Base-by-base conservation (phyloP, 2,329 filamentous ascomycete genomes). In the Fusarium papillatum region DNA sequence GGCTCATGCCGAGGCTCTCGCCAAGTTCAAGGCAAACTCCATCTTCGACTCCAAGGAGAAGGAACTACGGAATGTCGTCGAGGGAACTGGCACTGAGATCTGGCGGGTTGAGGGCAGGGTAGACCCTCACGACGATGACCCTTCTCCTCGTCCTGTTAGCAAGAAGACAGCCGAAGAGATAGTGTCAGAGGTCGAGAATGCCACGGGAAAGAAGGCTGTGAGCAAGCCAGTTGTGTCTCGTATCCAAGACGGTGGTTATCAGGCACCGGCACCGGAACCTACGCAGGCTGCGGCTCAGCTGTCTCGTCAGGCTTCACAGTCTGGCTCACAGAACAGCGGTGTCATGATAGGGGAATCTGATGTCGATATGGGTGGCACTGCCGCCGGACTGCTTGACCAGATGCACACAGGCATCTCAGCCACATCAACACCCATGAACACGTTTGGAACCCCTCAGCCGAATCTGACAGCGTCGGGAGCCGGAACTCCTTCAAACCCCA, bases 231-330 rank as follows among this genome's bases (percentile, higher is more conserved):
- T 90, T 29, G 88, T 96, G 10, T 88, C 90, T 43, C 93, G 95
- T 57, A 89, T 97, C 53, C 92, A 97, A 80, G 94, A 94, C 79
- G 95, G 95, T 61, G 95, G 95, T 4, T 92, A 89, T 73, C 90
- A 95, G 83, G 91, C 95, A 73, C 89, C 88, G 9, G 85, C 85
- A 7, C 87, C 89, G 5, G 86, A 89, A 75, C 86, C 83, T 7
- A 79, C 82, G 4, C 80, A 83, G 17, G 80, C 78, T n/a, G 76
- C 79, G 24, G 77, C 78, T n/a, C 77, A 82, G 50, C 84, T 88
- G 79, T 90, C 90, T n/a, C 87, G 88, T 26, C 88, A 90, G 70
- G 84, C 85, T 11, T 92, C 90, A 2, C 86, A 89, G 19, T 83
- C 88, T 29, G 89, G 87, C 26, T 92, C 90, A 22, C 89, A 90